These are phyloP conservation scores for Vaccinium myrtillus DNA, from an alignment of 148 eudicot genomes.

Conservation along the genomic window DNA sequence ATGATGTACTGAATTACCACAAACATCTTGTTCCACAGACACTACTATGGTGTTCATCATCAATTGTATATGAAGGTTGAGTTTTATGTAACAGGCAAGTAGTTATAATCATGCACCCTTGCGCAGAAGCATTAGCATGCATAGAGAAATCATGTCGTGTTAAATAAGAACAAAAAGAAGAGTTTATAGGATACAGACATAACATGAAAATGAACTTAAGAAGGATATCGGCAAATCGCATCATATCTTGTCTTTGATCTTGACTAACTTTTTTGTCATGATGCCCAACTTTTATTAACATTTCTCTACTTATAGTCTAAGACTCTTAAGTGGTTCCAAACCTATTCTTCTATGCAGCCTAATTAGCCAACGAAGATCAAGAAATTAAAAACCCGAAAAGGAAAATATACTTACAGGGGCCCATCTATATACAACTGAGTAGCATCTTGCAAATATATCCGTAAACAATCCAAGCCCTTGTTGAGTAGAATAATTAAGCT, in stretches of 20 bases:
- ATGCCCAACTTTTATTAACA: neutral
- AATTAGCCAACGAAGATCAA: neutral
- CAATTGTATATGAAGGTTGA: neutral
- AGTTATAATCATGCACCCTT: neutral
- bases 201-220: neutral
- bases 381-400: neutral
- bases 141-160: neutral
- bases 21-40: neutral
- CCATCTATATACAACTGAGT: conserved; percentile 73
- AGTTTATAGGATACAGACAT: neutral
- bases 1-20: neutral
- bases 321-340: neutral
- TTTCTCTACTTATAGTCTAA: neutral
- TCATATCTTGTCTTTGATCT: neutral
- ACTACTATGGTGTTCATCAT: neutral
- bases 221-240: neutral
- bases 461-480: conserved; percentile 44
- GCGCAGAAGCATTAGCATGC: neutral
- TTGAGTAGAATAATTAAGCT: conserved; percentile 19
- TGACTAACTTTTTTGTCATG: neutral
- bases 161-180: neutral
- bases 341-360: conserved; percentile 1
- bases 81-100: neutral
- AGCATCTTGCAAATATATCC: conserved; percentile 58
- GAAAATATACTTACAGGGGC: conserved; percentile 65